Percentiles rank a stretch among this genome's conserved stretches.
Conservation (phyloP, 768 basidiomycete species). For the Flagelloscypha sp. region DNA sequence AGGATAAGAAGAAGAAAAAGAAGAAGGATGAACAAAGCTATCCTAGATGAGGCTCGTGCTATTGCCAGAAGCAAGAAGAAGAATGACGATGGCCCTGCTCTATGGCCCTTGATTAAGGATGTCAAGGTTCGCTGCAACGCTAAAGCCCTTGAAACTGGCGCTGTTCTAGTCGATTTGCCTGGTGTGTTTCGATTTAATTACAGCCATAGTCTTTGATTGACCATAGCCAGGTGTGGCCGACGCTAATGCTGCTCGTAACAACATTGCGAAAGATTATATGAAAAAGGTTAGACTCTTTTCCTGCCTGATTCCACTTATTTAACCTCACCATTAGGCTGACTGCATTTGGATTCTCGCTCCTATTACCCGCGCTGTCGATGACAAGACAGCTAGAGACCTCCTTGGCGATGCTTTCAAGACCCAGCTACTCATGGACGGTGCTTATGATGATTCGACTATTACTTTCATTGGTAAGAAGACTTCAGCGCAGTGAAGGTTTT, state of each 20-base stretch:
- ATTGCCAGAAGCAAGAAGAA: conserved; percentile 15
- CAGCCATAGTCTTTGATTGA: background rate
- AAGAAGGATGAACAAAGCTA: conserved; percentile 17
- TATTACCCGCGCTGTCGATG: conserved; percentile 55
- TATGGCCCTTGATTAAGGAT: conserved; percentile 58
- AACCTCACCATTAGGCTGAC: too few relatives aligned
- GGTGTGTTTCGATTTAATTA: conserved; percentile 24
- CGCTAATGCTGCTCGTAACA: conserved; percentile 55
- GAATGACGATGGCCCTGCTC: conserved; percentile 26
- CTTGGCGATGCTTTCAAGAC: conserved; percentile 57
- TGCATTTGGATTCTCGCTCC: conserved; percentile 64
- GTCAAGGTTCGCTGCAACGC: conserved; percentile 51
- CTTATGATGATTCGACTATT: conserved; percentile 47
- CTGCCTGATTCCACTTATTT: too few relatives aligned
- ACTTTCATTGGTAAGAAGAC: conserved; percentile 50
- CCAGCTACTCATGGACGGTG: conserved; percentile 48
- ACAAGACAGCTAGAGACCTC: conserved; percentile 57
- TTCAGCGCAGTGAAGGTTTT: background rate
- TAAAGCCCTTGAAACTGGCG: conserved; percentile 47
- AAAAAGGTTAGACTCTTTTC: too few relatives aligned
- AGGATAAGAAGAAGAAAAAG: conserved; percentile 30
- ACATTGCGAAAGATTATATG: conserved; percentile 59
- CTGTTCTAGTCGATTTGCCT: conserved; percentile 55
- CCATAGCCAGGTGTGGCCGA: conserved; percentile 42
- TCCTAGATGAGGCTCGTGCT: conserved; percentile 25